Base-by-base conservation (phyloP, 176 grass and related monocot species). In the Carex scoparia region DNA sequence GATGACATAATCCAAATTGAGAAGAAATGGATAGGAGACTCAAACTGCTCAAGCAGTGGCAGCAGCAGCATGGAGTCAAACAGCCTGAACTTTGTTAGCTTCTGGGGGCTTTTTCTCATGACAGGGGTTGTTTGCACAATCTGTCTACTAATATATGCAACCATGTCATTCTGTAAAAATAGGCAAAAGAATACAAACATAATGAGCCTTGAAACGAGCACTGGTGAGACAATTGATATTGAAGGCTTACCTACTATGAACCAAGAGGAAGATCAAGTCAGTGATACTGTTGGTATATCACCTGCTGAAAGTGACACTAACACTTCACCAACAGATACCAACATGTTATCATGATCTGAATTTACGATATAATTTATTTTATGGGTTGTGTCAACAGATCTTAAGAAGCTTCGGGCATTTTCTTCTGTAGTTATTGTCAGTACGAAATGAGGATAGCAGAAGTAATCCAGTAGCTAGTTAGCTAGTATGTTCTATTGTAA, bases 101-200 rank as follows among this genome's bases (percentile, higher is more conserved):
- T 97, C 84, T 92, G 87, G 92, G 94, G 89, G 1, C 89, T 97
- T 2, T 97, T 97, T 86, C 85, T 89, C 60, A 30, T 97, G 72
- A 94, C 90, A 14, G 90, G 92, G 79, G 66, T 14, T 78, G 90
- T 87, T 56, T 94, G 90, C 13, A 80, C 13, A 2, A 30, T 60
- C 31, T 33, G 5, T 5, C 19, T 80, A 18, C 30, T 80, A 18
- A 58, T 80, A 59, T 48, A 1, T 46, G 27, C 62, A 65, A 11
- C 10, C 9, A 44, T 46, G 2, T 71, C 38, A 44, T 1, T 46
- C 9, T 12, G 7, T 16, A 48, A 72, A 16, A 19, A 48, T 23
- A 1, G 6, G 1, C 37, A 5, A 18, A 70, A 18, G 4, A 3
- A 7, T 1, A 70, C 2, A 4, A 18, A 18, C 1, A 0, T 23